Evolutionary conservation across 1,139 yeast genomes (phyloP), one percentile per base, ranked within the genome.

Genomic region (Pichia sp.): DNA sequence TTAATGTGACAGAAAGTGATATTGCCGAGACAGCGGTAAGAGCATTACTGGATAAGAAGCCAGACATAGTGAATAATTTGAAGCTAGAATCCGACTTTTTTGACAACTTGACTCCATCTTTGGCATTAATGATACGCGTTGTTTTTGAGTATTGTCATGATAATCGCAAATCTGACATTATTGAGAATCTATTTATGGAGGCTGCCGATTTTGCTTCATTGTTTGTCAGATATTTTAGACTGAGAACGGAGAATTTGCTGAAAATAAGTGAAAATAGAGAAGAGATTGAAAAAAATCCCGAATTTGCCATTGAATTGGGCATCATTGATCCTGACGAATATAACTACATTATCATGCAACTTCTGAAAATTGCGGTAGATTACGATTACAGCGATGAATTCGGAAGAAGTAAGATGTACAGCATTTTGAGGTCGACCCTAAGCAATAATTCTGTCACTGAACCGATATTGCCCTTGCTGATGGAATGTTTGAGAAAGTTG

Each of bases 361-460:
- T 95, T 38, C 69, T 93, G 44, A 71, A 75, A 8, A 80, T 90
- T 43, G 85, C 93, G 0, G 79, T 79, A 47, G 81, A 81, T 43
- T 87, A 85, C 66, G 99, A 93, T 67, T 90, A 82, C 64, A 86
- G 92, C 61, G 99, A 93, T 71, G 97, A 92, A 68, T 81, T 88
- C 51, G 97, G 98, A 6, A 81, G 98, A 66, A 79, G 96, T 67
- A 82, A 84, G 50, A 85, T 90, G 83, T 72, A 90, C 47, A 86
- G 83, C 53, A 79, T 87, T 5, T 77, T 90, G 16, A 80, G 97
- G 70, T 75, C 81, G 34, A 74, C 84, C 11, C 71, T 86, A 56
- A 74, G 82, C 1, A 76, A 79, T 50, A 68, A 74, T 2, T 30
- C 52, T 2, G 54, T 59, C 15, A 51, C 56, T 23, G 58, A 52